Conservation (phyloP, 768 basidiomycete genomes). For the Auricularia sp. region DNA sequence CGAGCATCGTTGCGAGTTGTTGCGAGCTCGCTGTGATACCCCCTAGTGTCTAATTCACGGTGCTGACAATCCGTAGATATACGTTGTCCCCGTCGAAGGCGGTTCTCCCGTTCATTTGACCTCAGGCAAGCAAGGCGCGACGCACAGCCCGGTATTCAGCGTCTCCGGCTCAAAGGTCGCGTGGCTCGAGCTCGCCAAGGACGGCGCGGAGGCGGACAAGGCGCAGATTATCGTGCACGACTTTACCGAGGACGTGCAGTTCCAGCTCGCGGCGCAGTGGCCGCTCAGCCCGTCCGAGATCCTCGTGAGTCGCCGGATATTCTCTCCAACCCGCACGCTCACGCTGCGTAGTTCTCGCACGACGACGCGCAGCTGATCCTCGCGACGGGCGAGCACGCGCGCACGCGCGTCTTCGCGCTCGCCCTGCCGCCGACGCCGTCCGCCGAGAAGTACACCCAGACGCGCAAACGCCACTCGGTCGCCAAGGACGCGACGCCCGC, state of each 20-base stretch:
- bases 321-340: constrained; percentile 9
- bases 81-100: constrained; percentile 51
- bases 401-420: constrained; percentile 61
- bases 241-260: constrained; percentile 51
- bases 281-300: constrained; percentile 65
- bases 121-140: constrained; percentile 76
- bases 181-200: constrained; percentile 80
- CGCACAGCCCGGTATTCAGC: constrained; percentile 61
- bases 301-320: constrained; percentile 32
- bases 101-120: constrained; percentile 57
- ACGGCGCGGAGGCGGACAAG: constrained; percentile 86
- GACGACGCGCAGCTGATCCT: constrained; percentile 61
- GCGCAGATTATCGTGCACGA: constrained; percentile 75
- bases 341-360: constrained; percentile 51
- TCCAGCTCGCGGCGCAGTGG: constrained; percentile 73
- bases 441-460: constrained; percentile 37
- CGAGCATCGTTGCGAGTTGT: too few relatives aligned
- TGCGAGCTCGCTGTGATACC: too few relatives aligned
- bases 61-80: constrained; percentile 36
- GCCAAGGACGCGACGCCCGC: constrained; percentile 28
- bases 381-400: constrained; percentile 69
- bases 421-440: constrained; percentile 38
- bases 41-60: too few relatives aligned
- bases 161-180: constrained; percentile 59
- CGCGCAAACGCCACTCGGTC: not conserved